Evolutionary conservation across 345 rosid species (phyloP).

Genomic region (Eucalyptus microcorys): DNA sequence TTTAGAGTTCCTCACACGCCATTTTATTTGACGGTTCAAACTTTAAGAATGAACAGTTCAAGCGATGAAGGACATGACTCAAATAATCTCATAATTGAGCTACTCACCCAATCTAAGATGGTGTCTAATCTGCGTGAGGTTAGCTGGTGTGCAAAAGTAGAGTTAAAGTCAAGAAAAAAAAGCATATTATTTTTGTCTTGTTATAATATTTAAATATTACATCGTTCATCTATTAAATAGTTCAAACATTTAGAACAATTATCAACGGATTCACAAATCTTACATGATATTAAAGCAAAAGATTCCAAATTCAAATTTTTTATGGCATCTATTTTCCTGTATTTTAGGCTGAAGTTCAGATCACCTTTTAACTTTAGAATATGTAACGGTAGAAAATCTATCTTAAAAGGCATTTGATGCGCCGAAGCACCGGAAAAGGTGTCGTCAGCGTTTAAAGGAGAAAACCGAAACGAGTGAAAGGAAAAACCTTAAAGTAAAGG

Average conservation of each 20-base stretch:
- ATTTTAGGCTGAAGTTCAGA: background rate
- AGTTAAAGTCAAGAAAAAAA: no score
- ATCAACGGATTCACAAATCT: rapidly evolving
- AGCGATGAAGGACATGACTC: background rate
- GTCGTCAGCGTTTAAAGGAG: background rate
- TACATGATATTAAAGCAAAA: background rate
- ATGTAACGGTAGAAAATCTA: background rate
- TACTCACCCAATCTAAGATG: background rate
- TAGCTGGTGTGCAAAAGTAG: no score
- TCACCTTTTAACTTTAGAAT: background rate
- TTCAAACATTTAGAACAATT: background rate
- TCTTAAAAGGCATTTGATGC: background rate
- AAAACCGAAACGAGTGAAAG: background rate
- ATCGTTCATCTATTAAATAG: no score
- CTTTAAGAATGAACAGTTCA: background rate
- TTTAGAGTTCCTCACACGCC: background rate
- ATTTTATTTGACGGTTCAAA: background rate
- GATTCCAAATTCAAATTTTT: background rate
- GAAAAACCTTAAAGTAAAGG: background rate
- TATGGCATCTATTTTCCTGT: background rate
- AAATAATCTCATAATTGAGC: background rate
- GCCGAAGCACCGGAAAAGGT: background rate
- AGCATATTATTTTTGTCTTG: no score
- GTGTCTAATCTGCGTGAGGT: background rate
- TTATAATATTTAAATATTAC: no score